These are phyloP conservation scores for Entophlyctis helioformis DNA, from an alignment of 192 early-diverging fungal species.

Conservation along the genomic window DNA sequence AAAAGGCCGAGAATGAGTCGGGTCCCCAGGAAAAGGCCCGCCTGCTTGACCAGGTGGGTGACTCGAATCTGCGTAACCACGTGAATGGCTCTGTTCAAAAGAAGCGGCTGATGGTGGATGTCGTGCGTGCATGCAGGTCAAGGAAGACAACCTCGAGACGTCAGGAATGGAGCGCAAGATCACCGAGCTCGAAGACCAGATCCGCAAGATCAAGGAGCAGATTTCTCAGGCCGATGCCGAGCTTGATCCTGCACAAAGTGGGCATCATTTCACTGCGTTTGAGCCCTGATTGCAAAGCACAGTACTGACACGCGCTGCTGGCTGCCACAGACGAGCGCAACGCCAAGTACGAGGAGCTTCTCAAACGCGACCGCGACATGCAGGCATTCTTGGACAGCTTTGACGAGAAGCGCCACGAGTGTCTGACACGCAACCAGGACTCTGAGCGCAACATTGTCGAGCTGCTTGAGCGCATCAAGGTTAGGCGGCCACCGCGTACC, in stretches of 20 bases:
- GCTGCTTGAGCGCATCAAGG: constrained; percentile 26
- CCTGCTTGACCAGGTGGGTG: constrained; percentile 29
- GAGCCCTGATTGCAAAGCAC: too few species aligned
- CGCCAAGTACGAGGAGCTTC: constrained; percentile 47
- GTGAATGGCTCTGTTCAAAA: too few species aligned
- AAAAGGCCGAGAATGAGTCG: constrained; percentile 21
- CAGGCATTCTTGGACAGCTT: constrained; percentile 36
- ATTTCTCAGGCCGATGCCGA: constrained; percentile 32
- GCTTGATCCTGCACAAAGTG: constrained; percentile 26
- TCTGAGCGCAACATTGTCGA: constrained; percentile 27
- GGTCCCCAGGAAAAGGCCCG: constrained; percentile 33
- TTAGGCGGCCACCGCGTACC: too few species aligned
- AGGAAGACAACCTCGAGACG: constrained; percentile 47
- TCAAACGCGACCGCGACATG: constrained; percentile 49
- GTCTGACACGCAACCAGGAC: constrained; percentile 9
- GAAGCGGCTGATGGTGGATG: too few species aligned
- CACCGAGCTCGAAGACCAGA: constrained; percentile 34
- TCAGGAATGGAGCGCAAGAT: constrained; percentile 47
- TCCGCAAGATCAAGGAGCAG: constrained; percentile 24
- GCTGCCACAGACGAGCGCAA: constrained; percentile 23
- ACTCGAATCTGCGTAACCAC: background rate
- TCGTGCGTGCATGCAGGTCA: constrained; percentile 20
- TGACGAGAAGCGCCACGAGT: constrained; percentile 23
- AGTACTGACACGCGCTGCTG: background rate
- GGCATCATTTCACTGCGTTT: too few species aligned